Evolutionary conservation across 2,329 filamentous ascomycete genomes (phyloP).

Genomic region (Pseudopyricularia cyperi): DNA sequence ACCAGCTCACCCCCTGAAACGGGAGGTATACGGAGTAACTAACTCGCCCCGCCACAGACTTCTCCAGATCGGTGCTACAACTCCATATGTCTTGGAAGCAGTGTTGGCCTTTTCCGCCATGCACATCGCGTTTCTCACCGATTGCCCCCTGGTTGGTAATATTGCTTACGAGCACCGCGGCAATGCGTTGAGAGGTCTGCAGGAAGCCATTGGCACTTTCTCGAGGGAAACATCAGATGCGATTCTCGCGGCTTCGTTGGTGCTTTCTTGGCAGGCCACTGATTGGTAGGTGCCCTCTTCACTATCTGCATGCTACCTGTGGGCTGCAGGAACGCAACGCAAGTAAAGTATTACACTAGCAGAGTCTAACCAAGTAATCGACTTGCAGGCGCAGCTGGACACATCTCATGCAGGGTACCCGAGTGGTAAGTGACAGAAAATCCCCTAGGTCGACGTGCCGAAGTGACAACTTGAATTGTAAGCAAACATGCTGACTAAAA

Average conservation of each 20-base stretch:
- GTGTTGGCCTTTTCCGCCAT: slow-evolving; percentile 89
- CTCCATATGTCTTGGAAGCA: slow-evolving; percentile 87
- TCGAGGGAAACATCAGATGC: slow-evolving; percentile 81
- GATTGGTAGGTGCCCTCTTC: slow-evolving; percentile 59
- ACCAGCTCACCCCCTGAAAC: slow-evolving; percentile 6
- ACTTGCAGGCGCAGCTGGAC: slow-evolving; percentile 72
- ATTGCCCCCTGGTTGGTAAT: slow-evolving; percentile 73
- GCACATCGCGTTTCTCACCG: slow-evolving; percentile 80
- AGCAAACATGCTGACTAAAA: slow-evolving; percentile 1
- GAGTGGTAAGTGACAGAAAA: slow-evolving; percentile 49
- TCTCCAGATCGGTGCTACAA: slow-evolving; percentile 66
- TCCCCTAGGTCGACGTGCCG: too few relatives aligned
- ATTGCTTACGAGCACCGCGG: slow-evolving; percentile 83
- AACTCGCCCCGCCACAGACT: slow-evolving; percentile 39
- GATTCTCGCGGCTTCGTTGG: slow-evolving; percentile 77
- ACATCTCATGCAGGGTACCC: slow-evolving; percentile 82
- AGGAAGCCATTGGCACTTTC: slow-evolving; percentile 76
- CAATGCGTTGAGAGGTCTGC: slow-evolving; percentile 72
- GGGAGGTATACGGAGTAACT: slow-evolving; percentile 10
- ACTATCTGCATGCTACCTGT: not conserved
- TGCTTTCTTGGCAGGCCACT: slow-evolving; percentile 90
- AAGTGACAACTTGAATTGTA: too few relatives aligned
- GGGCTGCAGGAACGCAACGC: slow-evolving; percentile 7
- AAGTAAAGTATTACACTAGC: slow-evolving; percentile 5
- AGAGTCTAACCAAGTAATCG: slow-evolving; percentile 18